Conservation (phyloP, 2,329 filamentous ascomycete genomes). For the Claviceps capensis region DNA sequence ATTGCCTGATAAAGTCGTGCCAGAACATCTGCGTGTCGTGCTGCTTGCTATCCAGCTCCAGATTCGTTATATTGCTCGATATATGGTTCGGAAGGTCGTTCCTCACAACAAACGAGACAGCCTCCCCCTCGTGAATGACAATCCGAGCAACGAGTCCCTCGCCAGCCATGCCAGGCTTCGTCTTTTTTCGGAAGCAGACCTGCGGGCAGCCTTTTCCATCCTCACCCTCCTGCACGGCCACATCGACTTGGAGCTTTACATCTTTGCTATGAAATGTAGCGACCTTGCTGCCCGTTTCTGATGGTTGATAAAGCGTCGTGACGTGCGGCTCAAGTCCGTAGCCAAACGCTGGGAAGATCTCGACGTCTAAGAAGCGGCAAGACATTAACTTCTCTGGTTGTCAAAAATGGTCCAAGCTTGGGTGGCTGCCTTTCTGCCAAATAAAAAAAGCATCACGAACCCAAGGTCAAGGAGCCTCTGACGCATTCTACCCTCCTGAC, state of each 20-base stretch:
- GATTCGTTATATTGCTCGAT: constrained; percentile 42
- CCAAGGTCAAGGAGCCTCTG: constrained; percentile 49
- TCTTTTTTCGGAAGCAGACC: constrained; percentile 41
- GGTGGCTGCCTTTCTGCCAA: background rate
- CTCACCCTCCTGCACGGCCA: constrained; percentile 47
- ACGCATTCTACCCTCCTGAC: constrained; percentile 61
- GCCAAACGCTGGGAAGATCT: constrained; percentile 60
- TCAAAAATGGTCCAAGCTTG: background rate
- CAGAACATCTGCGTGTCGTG: constrained; percentile 58
- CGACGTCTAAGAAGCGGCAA: constrained; percentile 33
- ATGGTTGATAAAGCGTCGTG: constrained; percentile 38
- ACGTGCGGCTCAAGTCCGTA: constrained; percentile 52
- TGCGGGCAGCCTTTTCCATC: constrained; percentile 29
- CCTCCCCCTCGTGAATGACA: constrained; percentile 49
- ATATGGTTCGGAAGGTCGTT: constrained; percentile 45
- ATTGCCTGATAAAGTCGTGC: constrained; percentile 59
- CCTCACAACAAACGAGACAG: constrained; percentile 54
- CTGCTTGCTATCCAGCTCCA: constrained; percentile 47
- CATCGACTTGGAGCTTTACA: constrained; percentile 51
- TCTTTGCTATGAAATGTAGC: constrained; percentile 48
- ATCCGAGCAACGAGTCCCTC: constrained; percentile 50
- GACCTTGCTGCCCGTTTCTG: constrained; percentile 36
- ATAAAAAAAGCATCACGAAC: constrained; percentile 17
- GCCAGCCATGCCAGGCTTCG: constrained; percentile 38
- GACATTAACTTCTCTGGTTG: background rate